A percentile compares a stretch with the other conserved stretches of the same genome.
Evolutionary conservation across 345 rosid species (phyloP).

Genomic region (Erucastrum elatum): DNA sequence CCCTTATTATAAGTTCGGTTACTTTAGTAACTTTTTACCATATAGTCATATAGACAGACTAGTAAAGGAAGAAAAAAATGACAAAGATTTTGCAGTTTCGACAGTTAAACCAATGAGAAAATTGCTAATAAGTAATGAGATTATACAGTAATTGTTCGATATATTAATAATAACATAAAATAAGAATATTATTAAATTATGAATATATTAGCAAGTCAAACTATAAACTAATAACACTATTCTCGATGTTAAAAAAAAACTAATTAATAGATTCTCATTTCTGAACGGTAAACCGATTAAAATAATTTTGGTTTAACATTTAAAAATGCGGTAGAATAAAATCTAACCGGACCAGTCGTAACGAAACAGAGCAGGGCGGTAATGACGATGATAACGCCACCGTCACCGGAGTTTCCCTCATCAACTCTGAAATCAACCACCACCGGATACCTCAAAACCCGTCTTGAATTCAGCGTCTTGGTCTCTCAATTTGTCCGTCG

Average conservation of each 20-base stretch:
- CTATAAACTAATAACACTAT: too few species aligned
- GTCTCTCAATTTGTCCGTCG: background rate
- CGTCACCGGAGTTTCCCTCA: background rate
- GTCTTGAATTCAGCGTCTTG: background rate
- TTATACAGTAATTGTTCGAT: too few species aligned
- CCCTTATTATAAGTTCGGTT: background rate
- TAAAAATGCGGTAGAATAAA: too few species aligned
- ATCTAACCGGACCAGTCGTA: background rate
- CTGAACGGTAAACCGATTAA: too few species aligned
- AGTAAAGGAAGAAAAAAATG: background rate
- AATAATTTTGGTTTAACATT: too few species aligned
- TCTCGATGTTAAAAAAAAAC: too few species aligned
- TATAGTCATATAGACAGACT: background rate
- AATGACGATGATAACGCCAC: background rate
- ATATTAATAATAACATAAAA: too few species aligned
- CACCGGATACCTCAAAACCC: background rate
- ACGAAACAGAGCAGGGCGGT: background rate
- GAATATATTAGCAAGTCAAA: too few species aligned
- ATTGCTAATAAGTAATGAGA: too few species aligned
- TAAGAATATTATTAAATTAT: too few species aligned
- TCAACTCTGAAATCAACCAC: background rate
- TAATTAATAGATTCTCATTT: too few species aligned
- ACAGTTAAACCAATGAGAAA: background rate
- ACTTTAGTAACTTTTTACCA: background rate
- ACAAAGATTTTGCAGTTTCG: background rate